Evolutionary conservation across 495 filamentous ascomycete species (phyloP), one percentile per base, ranked within the genome.

Genomic region (Platismatia glauca): DNA sequence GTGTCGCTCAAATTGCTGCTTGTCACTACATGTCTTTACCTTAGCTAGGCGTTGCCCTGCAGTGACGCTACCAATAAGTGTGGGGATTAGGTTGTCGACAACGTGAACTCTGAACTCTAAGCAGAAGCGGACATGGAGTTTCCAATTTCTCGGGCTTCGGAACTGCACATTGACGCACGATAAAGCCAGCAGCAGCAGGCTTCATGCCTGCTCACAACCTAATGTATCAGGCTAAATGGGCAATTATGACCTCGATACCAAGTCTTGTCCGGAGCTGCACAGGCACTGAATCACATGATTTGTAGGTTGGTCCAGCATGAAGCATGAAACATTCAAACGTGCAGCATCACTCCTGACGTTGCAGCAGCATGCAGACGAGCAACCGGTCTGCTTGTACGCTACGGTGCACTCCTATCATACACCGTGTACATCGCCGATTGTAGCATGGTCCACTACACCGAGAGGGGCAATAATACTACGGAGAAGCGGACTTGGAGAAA

Each of bases 11-110:
- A 20, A 18, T 35, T 27, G 57, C 57, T 44, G n/a, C n/a, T n/a
- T n/a, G n/a, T n/a, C n/a, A n/a, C n/a, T 61, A 39, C 39, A 46
- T 37, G 6, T n/a, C 20, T 39, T 22, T 16, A 31, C 29, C 35
- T 55, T 15, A 16, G 48, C 24, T 33, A 61, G 12, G n/a, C 34
- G 39, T 29, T 4, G 37, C 34, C 48, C 24, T 41, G 52, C 24
- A 46, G 20, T 24, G 38, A n/a, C 27, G 34, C 22, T 53, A 52
- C 27, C 46, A n/a, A 33, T 31, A 55, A 61, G 59, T 38, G 59
- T 61, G 46, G 59, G 59, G 46, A 53, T 53, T 61, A 61, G 43
- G 43, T 55, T 61, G 35, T 52, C 48, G 48, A 52, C 48, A 31
- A 52, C 27, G 48, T 52, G 48, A 15, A 29, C 3, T 18, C 24